Base-by-base conservation (phyloP, 768 basidiomycete genomes). In the Russula emetica region DNA sequence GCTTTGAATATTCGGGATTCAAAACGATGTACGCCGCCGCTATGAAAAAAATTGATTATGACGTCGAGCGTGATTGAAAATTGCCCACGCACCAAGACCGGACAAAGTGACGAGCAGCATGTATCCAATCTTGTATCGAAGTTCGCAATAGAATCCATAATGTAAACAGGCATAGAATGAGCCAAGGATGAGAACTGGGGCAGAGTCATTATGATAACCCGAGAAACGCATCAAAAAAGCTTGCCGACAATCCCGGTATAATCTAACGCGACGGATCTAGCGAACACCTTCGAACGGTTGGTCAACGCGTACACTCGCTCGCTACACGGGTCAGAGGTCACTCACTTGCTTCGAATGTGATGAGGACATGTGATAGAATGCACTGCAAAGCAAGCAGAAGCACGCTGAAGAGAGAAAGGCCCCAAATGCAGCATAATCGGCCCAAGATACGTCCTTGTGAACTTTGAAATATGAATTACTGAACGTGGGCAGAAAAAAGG, bases 171-270 rank as follows among this genome's bases (percentile, higher is more conserved):
- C 88, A 67, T 84, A 84, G 73, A 87, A 87, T 38, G 90, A 92
- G 28, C 92, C 93, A 50, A 89, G 85, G 47, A 78, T 90, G 60
- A 92, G 79, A 36, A 85, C 80, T 80, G 65, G 28, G 54, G 49
- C 55, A 56, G 54, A 52, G n/a, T 52, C 52, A 64, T 57, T 13
- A 67, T 52, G 38, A 49, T 57, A 55, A 66, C 28, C 51, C 66
- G 55, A 61, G 54, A 58, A 67, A 2, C 56, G 18, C 20, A 16
- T 38, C 10, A 34, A 55, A 36, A 53, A 28, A 11, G 66, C 78
- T 58, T 55, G 88, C 82, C 75, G 66, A 87, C 82, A 67, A 96
- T 96, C 13, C 94, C 94, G 32, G 88, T 76, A 73, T 94, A 89
- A 74, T 90, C 91, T 51, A 88, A 75, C 18, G 81, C 79, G 72